A percentile compares a stretch with the other conserved stretches of the same genome.
Conservation (phyloP, 768 basidiomycete genomes). For the Russula dissimulans region DNA sequence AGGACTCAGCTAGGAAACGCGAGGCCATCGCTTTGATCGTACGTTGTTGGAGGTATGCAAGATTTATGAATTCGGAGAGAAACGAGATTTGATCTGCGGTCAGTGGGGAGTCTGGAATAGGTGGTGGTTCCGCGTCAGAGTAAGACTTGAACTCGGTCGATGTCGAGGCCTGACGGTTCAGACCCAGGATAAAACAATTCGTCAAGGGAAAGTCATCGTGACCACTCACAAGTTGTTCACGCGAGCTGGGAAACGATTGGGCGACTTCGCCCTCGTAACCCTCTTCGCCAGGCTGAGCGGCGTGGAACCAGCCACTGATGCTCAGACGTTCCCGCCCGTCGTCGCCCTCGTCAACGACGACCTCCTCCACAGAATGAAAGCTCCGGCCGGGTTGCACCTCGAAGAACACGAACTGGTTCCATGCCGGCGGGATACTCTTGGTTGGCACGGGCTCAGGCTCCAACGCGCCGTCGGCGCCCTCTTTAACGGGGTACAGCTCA, state of each 20-base stretch:
- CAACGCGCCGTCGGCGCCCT: conserved; percentile 49
- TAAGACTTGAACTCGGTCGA: conserved; percentile 49
- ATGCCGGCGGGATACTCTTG: conserved; percentile 66
- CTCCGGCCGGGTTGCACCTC: conserved; percentile 92
- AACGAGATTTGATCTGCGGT: conserved; percentile 54
- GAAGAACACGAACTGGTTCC: conserved; percentile 86
- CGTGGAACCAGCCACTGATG: conserved; percentile 97
- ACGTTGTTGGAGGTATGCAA: conserved; percentile 76
- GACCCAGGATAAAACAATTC: conserved; percentile 10
- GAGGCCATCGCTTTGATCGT: conserved; percentile 72
- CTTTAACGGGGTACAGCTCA: conserved; percentile 75
- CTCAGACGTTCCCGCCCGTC: conserved; percentile 71
- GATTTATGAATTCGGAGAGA: conserved; percentile 80
- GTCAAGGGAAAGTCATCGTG: neutral
- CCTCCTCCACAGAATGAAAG: conserved; percentile 96
- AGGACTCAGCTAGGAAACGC: conserved; percentile 80
- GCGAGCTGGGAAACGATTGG: conserved; percentile 57
- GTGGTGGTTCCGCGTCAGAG: conserved; percentile 34
- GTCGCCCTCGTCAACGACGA: conserved; percentile 69
- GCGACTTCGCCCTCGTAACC: conserved; percentile 55
- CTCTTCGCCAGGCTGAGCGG: conserved; percentile 83
- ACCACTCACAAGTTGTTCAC: conserved; percentile 81
- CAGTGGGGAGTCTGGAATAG: conserved; percentile 43
- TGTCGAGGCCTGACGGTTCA: conserved; percentile 43
- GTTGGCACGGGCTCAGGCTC: conserved; percentile 61